Evolutionary conservation across 371 early-diverging fungal genomes (phyloP).

Genomic region (Rhizopus delemar): DNA sequence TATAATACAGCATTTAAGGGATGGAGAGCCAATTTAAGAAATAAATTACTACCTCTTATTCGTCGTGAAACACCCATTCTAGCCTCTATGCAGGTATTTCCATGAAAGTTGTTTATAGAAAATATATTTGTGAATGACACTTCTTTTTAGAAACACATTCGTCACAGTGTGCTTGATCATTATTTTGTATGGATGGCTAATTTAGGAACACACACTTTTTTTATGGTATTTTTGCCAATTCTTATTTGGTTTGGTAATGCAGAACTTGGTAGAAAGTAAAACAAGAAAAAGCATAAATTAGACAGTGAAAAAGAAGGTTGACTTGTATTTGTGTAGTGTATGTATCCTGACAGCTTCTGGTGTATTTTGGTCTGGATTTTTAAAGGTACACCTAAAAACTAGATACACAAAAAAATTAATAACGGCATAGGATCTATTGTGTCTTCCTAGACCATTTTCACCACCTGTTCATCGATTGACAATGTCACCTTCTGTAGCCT

Average conservation of each 20-base stretch:
- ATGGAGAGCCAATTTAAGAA: slow-evolving; percentile 52
- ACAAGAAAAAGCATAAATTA: neutral
- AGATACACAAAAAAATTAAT: neutral
- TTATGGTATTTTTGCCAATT: slow-evolving; percentile 68
- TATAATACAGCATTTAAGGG: slow-evolving; percentile 50
- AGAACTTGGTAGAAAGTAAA: slow-evolving; percentile 58
- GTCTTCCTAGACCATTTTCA: slow-evolving; percentile 74
- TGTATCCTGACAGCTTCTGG: slow-evolving; percentile 60
- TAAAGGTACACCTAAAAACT: slow-evolving; percentile 53
- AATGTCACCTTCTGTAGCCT: slow-evolving; percentile 59
- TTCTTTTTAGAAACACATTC: slow-evolving; percentile 32
- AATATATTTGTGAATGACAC: neutral
- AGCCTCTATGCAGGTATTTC: slow-evolving; percentile 58
- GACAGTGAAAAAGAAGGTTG: neutral
- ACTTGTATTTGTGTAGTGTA: slow-evolving; percentile 26
- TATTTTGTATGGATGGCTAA: slow-evolving; percentile 66
- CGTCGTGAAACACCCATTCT: slow-evolving; percentile 59
- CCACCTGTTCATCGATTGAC: slow-evolving; percentile 72
- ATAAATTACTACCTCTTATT: slow-evolving; percentile 52
- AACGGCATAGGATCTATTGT: slow-evolving; percentile 64
- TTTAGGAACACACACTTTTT: slow-evolving; percentile 76
- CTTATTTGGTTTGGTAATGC: slow-evolving; percentile 73
- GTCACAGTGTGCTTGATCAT: slow-evolving; percentile 54
- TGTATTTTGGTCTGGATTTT: slow-evolving; percentile 68
- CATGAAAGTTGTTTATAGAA: neutral